Percentiles rank a stretch among this genome's conserved stretches.
Evolutionary conservation across 768 basidiomycete species (phyloP).

Genomic region (Gautieria morchelliformis): DNA sequence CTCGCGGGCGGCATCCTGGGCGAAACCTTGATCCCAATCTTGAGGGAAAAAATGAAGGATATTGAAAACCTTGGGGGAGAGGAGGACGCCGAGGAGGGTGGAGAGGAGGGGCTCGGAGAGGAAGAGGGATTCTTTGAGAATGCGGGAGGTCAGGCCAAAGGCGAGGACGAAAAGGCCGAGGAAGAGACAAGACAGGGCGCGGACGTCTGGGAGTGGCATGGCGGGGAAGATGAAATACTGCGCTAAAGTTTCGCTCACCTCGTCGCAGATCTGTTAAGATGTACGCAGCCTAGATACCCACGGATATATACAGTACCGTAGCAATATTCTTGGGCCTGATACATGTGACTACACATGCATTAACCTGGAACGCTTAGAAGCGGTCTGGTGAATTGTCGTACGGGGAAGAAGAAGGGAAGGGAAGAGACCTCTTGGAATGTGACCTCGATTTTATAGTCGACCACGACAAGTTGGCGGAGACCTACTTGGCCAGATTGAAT

Average conservation of each 20-base stretch:
- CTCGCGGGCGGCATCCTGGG: not conserved
- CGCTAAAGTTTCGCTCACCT: no score
- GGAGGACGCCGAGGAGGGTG: not conserved
- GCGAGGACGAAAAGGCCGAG: not conserved
- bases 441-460: slow-evolving; percentile 24
- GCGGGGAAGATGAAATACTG: no score
- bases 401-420: slow-evolving; percentile 12
- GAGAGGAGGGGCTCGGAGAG: not conserved
- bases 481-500: slow-evolving; percentile 16
- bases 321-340: no score
- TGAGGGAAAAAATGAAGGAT: not conserved
- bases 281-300: no score
- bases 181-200: not conserved
- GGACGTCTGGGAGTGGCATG: not conserved
- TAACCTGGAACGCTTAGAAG: slow-evolving; percentile 14
- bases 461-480: slow-evolving; percentile 12
- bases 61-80: not conserved
- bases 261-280: no score
- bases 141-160: not conserved
- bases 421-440: slow-evolving; percentile 11
- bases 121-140: not conserved
- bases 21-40: not conserved
- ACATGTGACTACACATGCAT: no score
- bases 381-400: slow-evolving; percentile 21
- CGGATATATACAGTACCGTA: no score